These are phyloP conservation scores for Aspergillus hiratsukae DNA, from an alignment of 2,329 filamentous ascomycete genomes.

Conservation along the genomic window DNA sequence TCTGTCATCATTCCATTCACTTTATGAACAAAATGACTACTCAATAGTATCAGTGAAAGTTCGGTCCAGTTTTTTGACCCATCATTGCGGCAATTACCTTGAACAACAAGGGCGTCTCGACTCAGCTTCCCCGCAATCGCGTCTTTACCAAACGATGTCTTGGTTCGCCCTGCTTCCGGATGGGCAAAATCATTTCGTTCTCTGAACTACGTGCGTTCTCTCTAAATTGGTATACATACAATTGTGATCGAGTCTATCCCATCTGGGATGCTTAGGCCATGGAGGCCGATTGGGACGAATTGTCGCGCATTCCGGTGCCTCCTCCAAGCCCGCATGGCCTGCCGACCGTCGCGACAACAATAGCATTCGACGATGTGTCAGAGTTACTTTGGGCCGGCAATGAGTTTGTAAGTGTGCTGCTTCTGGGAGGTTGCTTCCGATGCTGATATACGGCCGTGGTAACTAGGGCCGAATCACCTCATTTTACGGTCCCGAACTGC, in stretches of 20 bases:
- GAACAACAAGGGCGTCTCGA: constrained; percentile 4
- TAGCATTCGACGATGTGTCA: constrained; percentile 84
- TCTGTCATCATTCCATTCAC: not conserved
- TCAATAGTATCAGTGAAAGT: not conserved
- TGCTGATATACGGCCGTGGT: constrained; percentile 14
- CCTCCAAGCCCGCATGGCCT: constrained; percentile 67
- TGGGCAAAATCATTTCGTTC: constrained; percentile 24
- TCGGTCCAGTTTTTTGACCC: not conserved
- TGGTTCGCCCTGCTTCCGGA: constrained; percentile 26
- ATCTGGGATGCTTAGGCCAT: constrained; percentile 28
- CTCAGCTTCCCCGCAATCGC: constrained; percentile 35
- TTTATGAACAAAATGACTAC: not conserved
- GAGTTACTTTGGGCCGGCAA: constrained; percentile 93
- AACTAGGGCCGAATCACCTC: constrained; percentile 80
- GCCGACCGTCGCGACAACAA: constrained; percentile 67
- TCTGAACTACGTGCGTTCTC: not conserved
- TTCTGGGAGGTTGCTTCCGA: constrained; percentile 3
- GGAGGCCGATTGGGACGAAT: constrained; percentile 56
- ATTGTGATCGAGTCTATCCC: constrained; percentile 6
- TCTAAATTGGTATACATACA: not conserved
- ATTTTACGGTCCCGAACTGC: constrained; percentile 79
- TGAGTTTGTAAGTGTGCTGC: constrained; percentile 63
- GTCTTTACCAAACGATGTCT: constrained; percentile 32
- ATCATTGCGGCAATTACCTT: constrained; percentile 1
- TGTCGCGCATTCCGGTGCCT: constrained; percentile 76